A percentile compares a stretch with the other conserved stretches of the same genome.
phyloP scores from a whole-genome alignment of 495 filamentous ascomycete species.

The Bryoglossum gracile region DNA sequence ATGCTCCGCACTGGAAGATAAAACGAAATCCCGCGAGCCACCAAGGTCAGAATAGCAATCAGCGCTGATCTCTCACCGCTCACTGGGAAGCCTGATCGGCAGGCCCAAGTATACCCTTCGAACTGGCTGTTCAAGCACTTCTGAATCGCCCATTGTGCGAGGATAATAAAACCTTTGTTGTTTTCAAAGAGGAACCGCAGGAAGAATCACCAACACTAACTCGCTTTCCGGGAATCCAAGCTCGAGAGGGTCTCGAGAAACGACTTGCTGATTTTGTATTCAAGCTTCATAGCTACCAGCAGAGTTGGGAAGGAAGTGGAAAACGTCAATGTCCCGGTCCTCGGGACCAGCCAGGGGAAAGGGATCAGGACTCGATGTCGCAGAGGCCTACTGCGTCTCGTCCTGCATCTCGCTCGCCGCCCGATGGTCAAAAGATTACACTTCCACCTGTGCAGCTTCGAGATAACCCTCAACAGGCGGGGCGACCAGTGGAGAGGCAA shows the following conservation, averaged over 20 bases:
- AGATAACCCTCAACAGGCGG: slow-evolving; percentile 22
- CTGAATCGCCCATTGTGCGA: slow-evolving; percentile 22
- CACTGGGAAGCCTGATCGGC: slow-evolving; percentile 18
- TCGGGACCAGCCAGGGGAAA: slow-evolving; percentile 40
- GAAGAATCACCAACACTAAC: slow-evolving; percentile 14
- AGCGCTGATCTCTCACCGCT: slow-evolving; percentile 14
- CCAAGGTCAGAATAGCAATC: slow-evolving; percentile 16
- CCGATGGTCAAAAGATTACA: slow-evolving; percentile 22
- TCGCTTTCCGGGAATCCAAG: slow-evolving; percentile 12
- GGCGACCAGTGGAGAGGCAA: slow-evolving; percentile 18
- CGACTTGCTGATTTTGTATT: slow-evolving; percentile 24
- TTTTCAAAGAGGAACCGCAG: slow-evolving; percentile 12
- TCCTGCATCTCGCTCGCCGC: slow-evolving; percentile 34
- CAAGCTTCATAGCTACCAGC: slow-evolving; percentile 27
- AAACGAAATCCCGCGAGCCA: slow-evolving; percentile 8
- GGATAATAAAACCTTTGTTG: slow-evolving; percentile 12
- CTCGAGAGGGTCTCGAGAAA: slow-evolving; percentile 21
- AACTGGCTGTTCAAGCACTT: slow-evolving; percentile 25
- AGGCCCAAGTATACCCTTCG: slow-evolving; percentile 18
- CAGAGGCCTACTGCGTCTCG: slow-evolving; percentile 39
- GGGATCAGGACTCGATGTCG: slow-evolving; percentile 56
- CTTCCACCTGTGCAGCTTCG: slow-evolving; percentile 25
- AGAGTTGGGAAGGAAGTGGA: slow-evolving; percentile 30
- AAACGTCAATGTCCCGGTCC: slow-evolving; percentile 47
- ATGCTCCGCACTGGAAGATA: slow-evolving; percentile 19